phyloP scores from a whole-genome alignment of 2,329 filamentous ascomycete species.

The Blastomyces percursus region DNA sequence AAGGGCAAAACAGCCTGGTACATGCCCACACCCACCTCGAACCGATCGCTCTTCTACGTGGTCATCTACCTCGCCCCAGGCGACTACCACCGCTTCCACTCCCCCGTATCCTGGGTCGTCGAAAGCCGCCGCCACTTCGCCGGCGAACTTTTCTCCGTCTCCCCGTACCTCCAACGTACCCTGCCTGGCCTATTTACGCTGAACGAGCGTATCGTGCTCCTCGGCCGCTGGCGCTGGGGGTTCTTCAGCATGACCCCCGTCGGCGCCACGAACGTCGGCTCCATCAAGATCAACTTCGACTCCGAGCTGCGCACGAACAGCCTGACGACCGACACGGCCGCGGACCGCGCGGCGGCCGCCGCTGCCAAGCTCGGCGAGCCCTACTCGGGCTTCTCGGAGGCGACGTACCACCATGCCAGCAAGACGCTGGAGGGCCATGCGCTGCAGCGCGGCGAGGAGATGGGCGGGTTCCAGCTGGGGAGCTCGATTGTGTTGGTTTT shows the following conservation, averaged over 20 bases:
- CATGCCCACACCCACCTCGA: conserved; percentile 49
- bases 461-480: conserved; percentile 94
- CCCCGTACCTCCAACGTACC: conserved; percentile 84
- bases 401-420: conserved; percentile 72
- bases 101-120: conserved; percentile 88
- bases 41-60: conserved; percentile 71
- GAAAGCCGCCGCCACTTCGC: conserved; percentile 94
- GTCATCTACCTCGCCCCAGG: conserved; percentile 95
- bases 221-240: conserved; percentile 91
- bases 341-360: conserved; percentile 72
- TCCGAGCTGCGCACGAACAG: conserved; percentile 85
- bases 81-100: conserved; percentile 98
- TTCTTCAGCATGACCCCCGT: conserved; percentile 97
- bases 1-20: conserved; percentile 60
- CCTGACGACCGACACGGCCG: conserved; percentile 81
- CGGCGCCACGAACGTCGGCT: conserved; percentile 93
- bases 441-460: conserved; percentile 79
- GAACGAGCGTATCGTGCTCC: conserved; percentile 87
- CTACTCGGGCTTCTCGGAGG: conserved; percentile 86
- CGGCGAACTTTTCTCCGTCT: conserved; percentile 89
- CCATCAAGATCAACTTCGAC: conserved; percentile 96
- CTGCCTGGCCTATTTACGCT: conserved; percentile 90
- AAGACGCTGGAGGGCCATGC: conserved; percentile 70
- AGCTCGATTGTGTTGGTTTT: conserved; percentile 94
- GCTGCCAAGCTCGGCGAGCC: conserved; percentile 65